Base-by-base conservation (phyloP, 192 early-diverging fungal genomes). In the Backusella macrospora region DNA sequence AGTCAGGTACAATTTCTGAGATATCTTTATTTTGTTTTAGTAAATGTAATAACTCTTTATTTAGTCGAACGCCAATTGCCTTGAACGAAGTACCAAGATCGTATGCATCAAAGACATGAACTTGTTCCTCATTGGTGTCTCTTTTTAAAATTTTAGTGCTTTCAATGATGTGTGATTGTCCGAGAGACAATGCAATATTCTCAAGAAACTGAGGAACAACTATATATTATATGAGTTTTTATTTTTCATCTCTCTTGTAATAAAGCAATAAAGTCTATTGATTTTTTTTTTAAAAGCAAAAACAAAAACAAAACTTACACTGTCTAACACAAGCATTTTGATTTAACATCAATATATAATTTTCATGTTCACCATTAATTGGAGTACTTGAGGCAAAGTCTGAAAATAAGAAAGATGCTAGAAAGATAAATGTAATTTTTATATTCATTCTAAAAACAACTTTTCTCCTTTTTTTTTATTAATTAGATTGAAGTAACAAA, bases 81-180 rank as follows among this genome's bases (percentile, higher is more conserved):
- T 75, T 75, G 29, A 69, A 75, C 3, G 65, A 23, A 44, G 23
- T 23, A 6, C 45, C 73, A 62, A 75, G 52, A 29, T 75, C 52
- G 23, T 55, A 75, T 10, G 66, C 66, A 23, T 75, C 73, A 44
- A 75, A 55, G 4, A 75, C 46, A 66, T 75, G 65, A 29, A 75
- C 34, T 14, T 37, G 65, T 8, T 39, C 69, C 10, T 29, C 21
- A 5, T 46, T 45, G 0, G 67, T 68, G 9, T 68, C 45, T 46
- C 43, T 21, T 26, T 29, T 39, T 26, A 68, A 6, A 47, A 68
- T 68, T 15, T 43, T 18, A 10, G 46, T 69, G 21, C 34, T 42
- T 13, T n/a, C 10, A 10, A 9, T 15, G 7, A 10, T 40, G 62
- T 69, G 26, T 6, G 66, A 44, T 43, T 47, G 65, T 14, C 15